Conservation (phyloP, 805 yeast species). For the Yamadazyma takamatsuzukensis region DNA sequence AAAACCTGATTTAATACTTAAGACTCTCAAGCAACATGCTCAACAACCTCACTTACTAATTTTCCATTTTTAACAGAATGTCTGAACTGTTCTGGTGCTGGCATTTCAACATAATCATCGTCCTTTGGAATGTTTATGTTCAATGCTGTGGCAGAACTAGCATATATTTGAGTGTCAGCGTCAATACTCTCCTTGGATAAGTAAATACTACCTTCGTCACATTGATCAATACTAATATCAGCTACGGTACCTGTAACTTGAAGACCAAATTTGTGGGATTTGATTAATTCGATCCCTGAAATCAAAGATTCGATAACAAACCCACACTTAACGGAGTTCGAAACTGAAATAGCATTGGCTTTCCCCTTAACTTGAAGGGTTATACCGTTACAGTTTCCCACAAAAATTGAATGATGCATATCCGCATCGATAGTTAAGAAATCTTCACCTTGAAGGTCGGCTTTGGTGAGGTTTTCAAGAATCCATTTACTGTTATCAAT, state of each 20-base stretch:
- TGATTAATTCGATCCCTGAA: conserved; percentile 84
- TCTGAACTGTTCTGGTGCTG: conserved; percentile 89
- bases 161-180: conserved; percentile 63
- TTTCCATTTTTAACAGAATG: conserved; percentile 64
- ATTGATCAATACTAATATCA: conserved; percentile 80
- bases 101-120: conserved; percentile 74
- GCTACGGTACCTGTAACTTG: conserved; percentile 85
- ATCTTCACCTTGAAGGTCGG: conserved; percentile 42
- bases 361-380: conserved; percentile 87
- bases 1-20: too few species aligned
- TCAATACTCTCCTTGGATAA: conserved; percentile 67
- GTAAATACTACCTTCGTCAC: conserved; percentile 81
- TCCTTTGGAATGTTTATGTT: conserved; percentile 79
- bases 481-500: conserved; percentile 84
- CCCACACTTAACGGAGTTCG: conserved; percentile 68
- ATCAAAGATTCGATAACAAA: conserved; percentile 80
- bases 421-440: conserved; percentile 71
- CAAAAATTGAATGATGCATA: conserved; percentile 83
- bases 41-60: conserved; percentile 69
- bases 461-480: conserved; percentile 69
- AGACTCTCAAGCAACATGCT: conserved; percentile 70
- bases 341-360: conserved; percentile 81
- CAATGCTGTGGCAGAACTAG: conserved; percentile 80
- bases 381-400: conserved; percentile 72
- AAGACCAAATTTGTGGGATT: conserved; percentile 73